Evolutionary conservation across 2,329 filamentous ascomycete genomes (phyloP), one percentile per base, ranked within the genome.

Genomic region (Colletotrichum aenigma): DNA sequence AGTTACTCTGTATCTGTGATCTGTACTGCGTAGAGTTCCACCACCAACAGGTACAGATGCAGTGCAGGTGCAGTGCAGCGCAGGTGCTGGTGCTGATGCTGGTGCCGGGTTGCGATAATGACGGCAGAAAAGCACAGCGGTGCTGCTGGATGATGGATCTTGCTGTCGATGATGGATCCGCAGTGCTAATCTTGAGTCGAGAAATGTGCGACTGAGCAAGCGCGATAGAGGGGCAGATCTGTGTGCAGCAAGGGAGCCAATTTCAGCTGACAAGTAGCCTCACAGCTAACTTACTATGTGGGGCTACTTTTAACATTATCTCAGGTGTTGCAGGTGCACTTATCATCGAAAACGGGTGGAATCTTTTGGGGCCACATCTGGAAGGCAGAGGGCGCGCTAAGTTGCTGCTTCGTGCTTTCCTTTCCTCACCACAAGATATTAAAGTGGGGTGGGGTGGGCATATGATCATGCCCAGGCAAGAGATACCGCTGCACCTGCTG

Each of bases 381-480:
- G 36, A 67, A 64, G 30, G 32, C 18, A 62, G 32, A 62, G 12
- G 36, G 56, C 55, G 34, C 21, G 26, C 28, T 38, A 30, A 38
- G 36, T 26, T 58, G 9, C 55, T 18, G 7, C 9, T 26, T 26
- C 12, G 24, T n/a, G 55, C 38, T n/a, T 48, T 52, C 43, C 43
- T 52, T n/a, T 21, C 43, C 43, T n/a, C 43, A 52, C 43, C 43
- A 52, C 1, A 52, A 21, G 43, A 21, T 52, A 52, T 52, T 52
- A 10, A 13, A 52, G 43, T 52, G 43, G 58, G 24, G 72, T 38
- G 62, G 73, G 69, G 73, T 75, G 69, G 38, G 43, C 69, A 43
- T 72, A 75, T 52, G 43, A 52, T n/a, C 12, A 7, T 7, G n/a
- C 43, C n/a, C 43, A 52, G 43, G 43, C n/a, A 15, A 62, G 28